These are phyloP conservation scores for Nidularia sp. DNA, from an alignment of 768 basidiomycete genomes.

Conservation along the genomic window DNA sequence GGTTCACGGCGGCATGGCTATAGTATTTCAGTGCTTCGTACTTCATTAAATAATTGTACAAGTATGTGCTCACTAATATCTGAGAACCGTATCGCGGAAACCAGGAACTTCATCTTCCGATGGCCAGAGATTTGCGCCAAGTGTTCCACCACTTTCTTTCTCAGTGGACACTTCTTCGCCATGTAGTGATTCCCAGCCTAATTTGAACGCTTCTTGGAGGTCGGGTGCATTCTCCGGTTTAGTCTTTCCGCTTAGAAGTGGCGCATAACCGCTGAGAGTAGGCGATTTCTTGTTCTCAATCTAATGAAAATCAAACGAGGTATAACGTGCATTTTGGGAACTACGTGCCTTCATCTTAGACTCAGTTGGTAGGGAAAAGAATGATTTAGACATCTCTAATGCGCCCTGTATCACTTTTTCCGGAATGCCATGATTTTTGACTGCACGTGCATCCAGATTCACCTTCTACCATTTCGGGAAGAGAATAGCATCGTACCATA, in stretches of 20 bases:
- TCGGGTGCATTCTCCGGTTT: conserved; percentile 80
- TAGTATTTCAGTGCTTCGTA: background rate
- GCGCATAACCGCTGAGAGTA: conserved; percentile 77
- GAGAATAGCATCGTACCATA: conserved; percentile 45
- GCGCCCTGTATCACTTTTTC: conserved; percentile 40
- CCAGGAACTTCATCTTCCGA: conserved; percentile 38
- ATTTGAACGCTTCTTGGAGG: conserved; percentile 86
- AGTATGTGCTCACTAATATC: conserved; percentile 56
- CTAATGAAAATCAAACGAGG: conserved; percentile 24
- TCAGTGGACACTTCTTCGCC: conserved; percentile 19
- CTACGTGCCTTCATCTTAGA: conserved; percentile 60
- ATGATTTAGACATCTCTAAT: conserved; percentile 47
- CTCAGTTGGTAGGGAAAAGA: conserved; percentile 63
- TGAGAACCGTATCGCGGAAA: conserved; percentile 55
- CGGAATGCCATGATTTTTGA: conserved; percentile 73
- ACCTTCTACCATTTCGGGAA: background rate
- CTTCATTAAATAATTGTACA: background rate
- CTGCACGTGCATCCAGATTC: conserved; percentile 14
- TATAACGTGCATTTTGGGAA: too few relatives aligned
- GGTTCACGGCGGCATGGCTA: conserved; percentile 29
- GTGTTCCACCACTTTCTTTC: conserved; percentile 51
- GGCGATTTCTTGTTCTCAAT: conserved; percentile 62
- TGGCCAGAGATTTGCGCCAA: conserved; percentile 81
- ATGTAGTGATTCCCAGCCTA: conserved; percentile 64
- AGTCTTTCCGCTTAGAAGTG: conserved; percentile 68